phyloP scores from a whole-genome alignment of 306 rosid genomes.

The Vigna mungo region DNA sequence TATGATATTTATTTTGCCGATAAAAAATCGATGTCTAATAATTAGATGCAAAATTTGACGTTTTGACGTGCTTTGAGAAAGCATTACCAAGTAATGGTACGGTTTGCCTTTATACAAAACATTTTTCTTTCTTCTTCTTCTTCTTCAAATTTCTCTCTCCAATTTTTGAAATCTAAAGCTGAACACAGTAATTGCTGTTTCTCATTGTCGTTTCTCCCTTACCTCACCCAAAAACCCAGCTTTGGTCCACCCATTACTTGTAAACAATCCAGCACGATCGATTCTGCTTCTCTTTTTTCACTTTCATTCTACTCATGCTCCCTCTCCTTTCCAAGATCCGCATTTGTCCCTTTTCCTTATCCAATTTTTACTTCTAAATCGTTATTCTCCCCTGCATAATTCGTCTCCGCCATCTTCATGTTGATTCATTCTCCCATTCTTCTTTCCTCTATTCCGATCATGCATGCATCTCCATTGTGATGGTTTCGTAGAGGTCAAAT shows the following conservation, averaged over 20 bases:
- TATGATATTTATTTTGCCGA: too few species aligned
- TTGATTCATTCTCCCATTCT: slow-evolving; percentile 8
- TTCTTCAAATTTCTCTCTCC: slow-evolving; percentile 10
- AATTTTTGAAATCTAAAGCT: neutral
- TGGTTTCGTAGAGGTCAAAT: slow-evolving; percentile 23
- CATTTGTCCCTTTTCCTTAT: slow-evolving; percentile 25
- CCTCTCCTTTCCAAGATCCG: slow-evolving; percentile 22
- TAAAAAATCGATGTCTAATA: too few species aligned
- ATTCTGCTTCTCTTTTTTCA: neutral
- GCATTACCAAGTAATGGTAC: too few species aligned
- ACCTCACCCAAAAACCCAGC: slow-evolving; percentile 2
- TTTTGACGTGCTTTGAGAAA: too few species aligned
- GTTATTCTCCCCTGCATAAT: neutral
- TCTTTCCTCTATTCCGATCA: neutral
- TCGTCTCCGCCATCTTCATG: slow-evolving; percentile 20
- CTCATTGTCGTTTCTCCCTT: neutral
- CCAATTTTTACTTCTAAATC: neutral
- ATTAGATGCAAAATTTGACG: too few species aligned
- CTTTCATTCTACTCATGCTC: slow-evolving; percentile 23
- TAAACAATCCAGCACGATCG: neutral
- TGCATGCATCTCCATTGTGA: slow-evolving; percentile 10
- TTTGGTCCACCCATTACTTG: slow-evolving; percentile 2
- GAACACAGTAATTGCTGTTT: neutral
- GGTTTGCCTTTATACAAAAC: too few species aligned
- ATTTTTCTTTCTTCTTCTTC: neutral